phyloP scores from a whole-genome alignment of 345 rosid species.

The Lenwebbia sp. region DNA sequence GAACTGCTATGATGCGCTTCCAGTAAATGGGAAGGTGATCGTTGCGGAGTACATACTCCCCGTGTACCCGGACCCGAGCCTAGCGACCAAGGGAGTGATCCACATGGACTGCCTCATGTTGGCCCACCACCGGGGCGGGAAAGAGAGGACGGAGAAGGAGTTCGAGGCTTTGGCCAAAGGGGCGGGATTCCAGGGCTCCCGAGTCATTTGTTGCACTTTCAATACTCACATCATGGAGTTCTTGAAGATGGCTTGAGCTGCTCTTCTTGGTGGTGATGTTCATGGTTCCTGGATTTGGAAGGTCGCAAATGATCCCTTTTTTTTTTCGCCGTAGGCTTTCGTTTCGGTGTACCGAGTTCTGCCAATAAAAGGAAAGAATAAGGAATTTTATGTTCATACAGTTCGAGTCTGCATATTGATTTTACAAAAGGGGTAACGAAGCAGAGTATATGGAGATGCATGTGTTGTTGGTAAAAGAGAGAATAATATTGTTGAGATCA shows the following conservation, averaged over 20 bases:
- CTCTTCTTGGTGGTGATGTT: neutral
- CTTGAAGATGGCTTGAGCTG: slow-evolving; percentile 32
- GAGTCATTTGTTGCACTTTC: slow-evolving; percentile 46
- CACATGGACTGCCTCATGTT: slow-evolving; percentile 81
- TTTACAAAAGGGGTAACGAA: too few relatives aligned
- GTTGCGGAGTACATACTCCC: slow-evolving; percentile 73
- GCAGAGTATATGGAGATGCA: neutral
- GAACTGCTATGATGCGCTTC: slow-evolving; percentile 73
- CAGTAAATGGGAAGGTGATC: slow-evolving; percentile 66
- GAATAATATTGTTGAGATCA: neutral
- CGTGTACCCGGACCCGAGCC: slow-evolving; percentile 58
- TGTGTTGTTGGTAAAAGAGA: neutral
- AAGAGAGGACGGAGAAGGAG: slow-evolving; percentile 78
- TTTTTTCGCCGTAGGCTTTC: neutral
- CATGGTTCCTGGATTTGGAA: neutral
- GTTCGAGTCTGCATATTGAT: neutral
- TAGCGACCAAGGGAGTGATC: slow-evolving; percentile 43
- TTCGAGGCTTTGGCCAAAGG: slow-evolving; percentile 63
- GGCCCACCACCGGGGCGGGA: slow-evolving; percentile 87
- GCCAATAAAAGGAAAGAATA: neutral
- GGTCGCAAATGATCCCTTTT: neutral
- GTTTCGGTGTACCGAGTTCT: neutral
- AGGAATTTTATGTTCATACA: neutral
- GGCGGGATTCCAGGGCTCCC: slow-evolving; percentile 67
- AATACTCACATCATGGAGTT: slow-evolving; percentile 62